Evolutionary conservation across 140 eudicot species (phyloP).

Genomic region (Oenanthe javanica): DNA sequence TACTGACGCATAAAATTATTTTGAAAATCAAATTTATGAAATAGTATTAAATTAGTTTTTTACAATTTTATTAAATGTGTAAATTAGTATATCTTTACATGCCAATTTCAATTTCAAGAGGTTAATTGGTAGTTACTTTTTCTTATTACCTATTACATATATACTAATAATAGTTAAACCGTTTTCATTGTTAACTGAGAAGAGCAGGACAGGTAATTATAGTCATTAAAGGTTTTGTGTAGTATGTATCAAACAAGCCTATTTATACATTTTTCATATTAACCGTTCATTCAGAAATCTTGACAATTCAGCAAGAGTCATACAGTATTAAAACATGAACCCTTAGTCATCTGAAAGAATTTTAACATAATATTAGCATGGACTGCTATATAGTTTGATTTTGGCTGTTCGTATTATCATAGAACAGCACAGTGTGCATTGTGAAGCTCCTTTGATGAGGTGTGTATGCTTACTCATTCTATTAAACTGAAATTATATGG

Average conservation of each 20-base stretch:
- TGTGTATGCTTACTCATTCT: constrained; percentile 40
- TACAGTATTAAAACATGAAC: background rate
- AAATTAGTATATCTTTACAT: background rate
- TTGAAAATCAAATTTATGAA: too few species aligned
- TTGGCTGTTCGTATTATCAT: background rate
- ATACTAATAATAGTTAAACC: too few species aligned
- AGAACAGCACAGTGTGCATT: background rate
- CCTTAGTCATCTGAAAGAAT: background rate
- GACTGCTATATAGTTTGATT: background rate
- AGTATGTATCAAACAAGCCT: background rate
- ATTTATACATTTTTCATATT: background rate
- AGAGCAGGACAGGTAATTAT: background rate
- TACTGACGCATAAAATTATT: background rate
- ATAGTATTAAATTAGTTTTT: too few species aligned
- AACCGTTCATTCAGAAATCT: background rate
- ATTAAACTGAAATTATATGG: constrained; percentile 20
- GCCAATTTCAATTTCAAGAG: background rate
- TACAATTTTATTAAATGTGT: background rate
- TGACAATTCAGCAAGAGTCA: background rate
- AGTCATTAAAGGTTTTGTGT: background rate
- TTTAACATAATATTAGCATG: background rate
- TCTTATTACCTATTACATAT: too few species aligned
- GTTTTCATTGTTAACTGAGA: too few species aligned
- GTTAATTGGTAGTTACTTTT: too few species aligned
- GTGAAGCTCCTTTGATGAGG: constrained; percentile 34